phyloP scores from a whole-genome alignment of 108 stramenopile genomes.

The Discostella pseudostelligera region DNA sequence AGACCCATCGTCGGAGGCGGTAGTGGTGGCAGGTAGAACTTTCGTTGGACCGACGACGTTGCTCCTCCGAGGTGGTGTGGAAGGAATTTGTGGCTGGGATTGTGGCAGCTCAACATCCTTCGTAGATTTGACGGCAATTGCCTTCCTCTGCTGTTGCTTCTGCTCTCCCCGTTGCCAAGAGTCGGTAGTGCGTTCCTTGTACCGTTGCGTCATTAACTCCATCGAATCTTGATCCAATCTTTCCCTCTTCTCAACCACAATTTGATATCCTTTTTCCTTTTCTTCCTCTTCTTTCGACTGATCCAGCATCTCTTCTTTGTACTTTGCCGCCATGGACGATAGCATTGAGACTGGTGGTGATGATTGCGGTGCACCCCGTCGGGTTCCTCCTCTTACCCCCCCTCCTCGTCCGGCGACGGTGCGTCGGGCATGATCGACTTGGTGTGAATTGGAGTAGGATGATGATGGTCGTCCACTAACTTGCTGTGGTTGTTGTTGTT shows the following conservation, averaged over 20 bases:
- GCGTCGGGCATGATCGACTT: not conserved
- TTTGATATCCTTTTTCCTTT: no score
- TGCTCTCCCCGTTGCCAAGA: no score
- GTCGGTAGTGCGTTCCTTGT: no score
- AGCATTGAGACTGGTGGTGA: not conserved
- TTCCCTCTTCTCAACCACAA: no score
- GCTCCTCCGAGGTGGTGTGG: not conserved
- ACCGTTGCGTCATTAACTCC: no score
- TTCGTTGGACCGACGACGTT: not conserved
- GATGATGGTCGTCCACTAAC: not conserved
- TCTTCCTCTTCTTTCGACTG: not conserved
- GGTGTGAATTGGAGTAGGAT: not conserved
- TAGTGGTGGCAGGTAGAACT: conserved; percentile 4
- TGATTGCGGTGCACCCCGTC: not conserved
- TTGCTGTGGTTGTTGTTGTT: conserved; percentile 9
- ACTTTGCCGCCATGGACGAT: not conserved
- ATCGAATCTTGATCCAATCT: no score
- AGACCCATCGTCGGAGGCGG: not conserved
- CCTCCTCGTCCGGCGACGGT: not conserved
- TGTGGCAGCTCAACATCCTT: no score
- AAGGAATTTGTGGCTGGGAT: no score
- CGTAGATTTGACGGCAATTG: no score
- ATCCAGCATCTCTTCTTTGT: not conserved
- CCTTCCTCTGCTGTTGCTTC: no score
- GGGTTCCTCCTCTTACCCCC: not conserved